Evolutionary conservation across 352 stramenopile genomes (phyloP).

Genomic region (Globisporangium mamillatum): DNA sequence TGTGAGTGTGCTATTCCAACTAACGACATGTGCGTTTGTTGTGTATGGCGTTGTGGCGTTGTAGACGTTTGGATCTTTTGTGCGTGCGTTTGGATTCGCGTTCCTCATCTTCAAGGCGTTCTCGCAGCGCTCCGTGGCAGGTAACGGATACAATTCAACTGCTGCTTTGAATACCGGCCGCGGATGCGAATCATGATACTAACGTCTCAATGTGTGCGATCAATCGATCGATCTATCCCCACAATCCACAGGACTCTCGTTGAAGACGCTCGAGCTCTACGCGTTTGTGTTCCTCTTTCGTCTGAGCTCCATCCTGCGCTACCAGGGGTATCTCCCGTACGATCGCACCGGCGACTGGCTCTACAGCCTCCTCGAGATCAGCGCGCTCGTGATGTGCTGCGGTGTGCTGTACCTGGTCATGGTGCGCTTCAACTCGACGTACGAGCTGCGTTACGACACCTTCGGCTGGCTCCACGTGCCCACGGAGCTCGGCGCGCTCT

Average conservation of each 20-base stretch:
- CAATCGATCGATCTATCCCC: conserved; percentile 11
- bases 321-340: conserved; percentile 95
- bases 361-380: conserved; percentile 96
- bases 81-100: conserved; percentile 87
- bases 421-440: conserved; percentile 93
- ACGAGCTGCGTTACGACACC: conserved; percentile 94
- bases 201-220: not conserved
- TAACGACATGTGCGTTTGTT: not conserved
- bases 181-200: not conserved
- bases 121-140: conserved; percentile 87
- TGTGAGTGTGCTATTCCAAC: not conserved
- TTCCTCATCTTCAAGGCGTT: conserved; percentile 96
- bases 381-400: conserved; percentile 85
- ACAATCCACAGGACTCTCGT: conserved; percentile 70
- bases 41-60: not conserved
- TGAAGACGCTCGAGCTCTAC: conserved; percentile 98
- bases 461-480: conserved; percentile 92
- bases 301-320: conserved; percentile 95
- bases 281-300: conserved; percentile 96
- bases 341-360: conserved; percentile 97
- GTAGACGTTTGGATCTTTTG: conserved; percentile 89
- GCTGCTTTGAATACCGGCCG: not conserved
- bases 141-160: conserved; percentile 16
- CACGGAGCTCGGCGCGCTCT: conserved; percentile 78
- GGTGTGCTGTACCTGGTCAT: conserved; percentile 90